Evolutionary conservation across 495 filamentous ascomycete species (phyloP).

Genomic region (Xylaria acuta): DNA sequence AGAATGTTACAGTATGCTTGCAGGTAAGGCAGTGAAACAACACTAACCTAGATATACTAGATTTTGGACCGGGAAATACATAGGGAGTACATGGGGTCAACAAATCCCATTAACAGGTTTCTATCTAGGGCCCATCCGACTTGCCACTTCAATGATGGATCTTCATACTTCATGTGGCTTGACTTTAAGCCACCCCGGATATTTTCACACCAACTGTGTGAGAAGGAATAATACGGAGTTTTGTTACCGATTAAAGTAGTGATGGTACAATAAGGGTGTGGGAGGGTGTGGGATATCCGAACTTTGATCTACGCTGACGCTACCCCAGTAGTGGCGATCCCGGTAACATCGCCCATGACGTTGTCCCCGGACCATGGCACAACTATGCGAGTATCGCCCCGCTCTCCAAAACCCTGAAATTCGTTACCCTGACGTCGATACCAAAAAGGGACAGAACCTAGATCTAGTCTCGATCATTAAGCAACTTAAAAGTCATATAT

Average conservation of each 20-base stretch:
- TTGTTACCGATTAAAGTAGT: neutral
- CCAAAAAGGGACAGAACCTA: neutral
- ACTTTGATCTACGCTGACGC: neutral
- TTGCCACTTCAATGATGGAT: neutral
- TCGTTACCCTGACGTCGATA: conserved; percentile 21
- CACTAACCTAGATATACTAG: neutral
- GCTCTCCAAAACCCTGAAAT: conserved; percentile 2
- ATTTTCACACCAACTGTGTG: conserved; percentile 1
- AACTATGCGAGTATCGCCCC: neutral
- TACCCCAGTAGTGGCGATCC: neutral
- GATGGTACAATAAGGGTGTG: neutral
- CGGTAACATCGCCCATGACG: conserved; percentile 18
- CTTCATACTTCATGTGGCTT: conserved; percentile 15
- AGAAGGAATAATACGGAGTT: neutral
- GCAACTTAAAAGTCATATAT: conserved; percentile 3
- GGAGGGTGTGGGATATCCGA: conserved; percentile 1
- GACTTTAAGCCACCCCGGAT: conserved; percentile 1
- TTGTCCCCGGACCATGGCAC: neutral
- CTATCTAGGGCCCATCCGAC: neutral
- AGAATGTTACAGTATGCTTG: neutral
- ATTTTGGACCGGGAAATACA: conserved; percentile 4
- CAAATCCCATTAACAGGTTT: neutral
- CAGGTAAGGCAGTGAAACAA: neutral
- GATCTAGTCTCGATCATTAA: neutral
- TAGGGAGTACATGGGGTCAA: neutral